phyloP scores from a whole-genome alignment of 345 rosid genomes.

The Eucalyptus shirleyi region DNA sequence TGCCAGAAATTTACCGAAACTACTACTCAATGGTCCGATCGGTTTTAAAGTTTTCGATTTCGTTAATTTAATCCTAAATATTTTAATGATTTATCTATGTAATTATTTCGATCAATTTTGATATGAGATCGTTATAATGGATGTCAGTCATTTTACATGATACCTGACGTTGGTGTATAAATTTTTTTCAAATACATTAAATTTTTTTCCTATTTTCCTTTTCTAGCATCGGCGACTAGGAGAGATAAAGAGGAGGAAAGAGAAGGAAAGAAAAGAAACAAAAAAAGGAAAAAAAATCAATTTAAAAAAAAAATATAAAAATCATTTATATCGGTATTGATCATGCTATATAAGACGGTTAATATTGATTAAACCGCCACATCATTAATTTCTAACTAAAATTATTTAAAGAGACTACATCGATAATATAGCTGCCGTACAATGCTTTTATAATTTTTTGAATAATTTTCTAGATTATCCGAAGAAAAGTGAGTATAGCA shows the following conservation, averaged over 20 bases:
- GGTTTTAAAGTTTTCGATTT: not conserved
- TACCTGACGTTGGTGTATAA: fast-evolving
- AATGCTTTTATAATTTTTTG: fast-evolving
- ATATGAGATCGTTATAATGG: fast-evolving
- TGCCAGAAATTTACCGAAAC: not conserved
- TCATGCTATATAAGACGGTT: fast-evolving
- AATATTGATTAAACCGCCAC: fast-evolving
- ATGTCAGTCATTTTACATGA: fast-evolving
- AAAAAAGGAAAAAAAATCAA: not conserved
- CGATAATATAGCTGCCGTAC: fast-evolving
- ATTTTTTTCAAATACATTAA: too few relatives aligned
- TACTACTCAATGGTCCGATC: fast-evolving
- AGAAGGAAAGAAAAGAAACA: not conserved
- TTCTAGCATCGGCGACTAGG: fast-evolving
- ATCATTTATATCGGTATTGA: fast-evolving
- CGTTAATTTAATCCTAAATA: fast-evolving
- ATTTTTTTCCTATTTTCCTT: not conserved
- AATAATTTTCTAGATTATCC: not conserved
- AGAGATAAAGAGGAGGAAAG: not conserved
- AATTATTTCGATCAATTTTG: not conserved
- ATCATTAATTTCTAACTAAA: fast-evolving
- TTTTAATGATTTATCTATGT: fast-evolving
- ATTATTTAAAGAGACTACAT: fast-evolving
- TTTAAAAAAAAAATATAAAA: not conserved
- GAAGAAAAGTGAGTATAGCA: not conserved